Evolutionary conservation across 192 early-diverging fungal species (phyloP), one percentile per base, ranked within the genome.

Genomic region (Coemansia sp.): DNA sequence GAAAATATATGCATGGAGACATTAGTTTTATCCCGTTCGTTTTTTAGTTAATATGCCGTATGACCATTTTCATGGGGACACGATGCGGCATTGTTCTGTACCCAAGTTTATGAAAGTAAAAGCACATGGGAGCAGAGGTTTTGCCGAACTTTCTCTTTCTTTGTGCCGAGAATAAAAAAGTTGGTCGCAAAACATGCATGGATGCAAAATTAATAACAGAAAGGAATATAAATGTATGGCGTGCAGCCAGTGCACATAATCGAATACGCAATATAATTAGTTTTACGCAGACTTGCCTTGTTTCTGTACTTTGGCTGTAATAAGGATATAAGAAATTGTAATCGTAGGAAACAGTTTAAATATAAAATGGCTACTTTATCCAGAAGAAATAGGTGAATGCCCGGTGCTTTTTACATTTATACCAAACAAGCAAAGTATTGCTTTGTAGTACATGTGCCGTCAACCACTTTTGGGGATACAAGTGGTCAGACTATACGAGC

Each of bases 221-320:
- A 50, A 5, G 18, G 8, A 14, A 42, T 11, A 42, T 25, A 42
- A 42, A 59, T 2, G 40, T 8, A 44, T 9, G 58, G 58, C 40
- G 58, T 42, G 24, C 40, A 47, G 17, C 8, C 17, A 18, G 9
- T 59, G 58, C 58, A 59, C 58, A 59, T 46, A 59, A 46, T 59
- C 58, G 58, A 46, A 46, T n/a, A 28, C 26, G 28, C 14, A 26
- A 28, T 3, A 28, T 54, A 11, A 24, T n/a, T 4, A 53, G 50
- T 10, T 18, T 53, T 42, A 12, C 11, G 40, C 4, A 42, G 40
- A n/a, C 40, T 42, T 42, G 15, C 40, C 40, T 42, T 4, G 5
- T 3, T 42, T n/a, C 10, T 11, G 15, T 15, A 15, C 40, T 42
- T 4, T 11, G 15, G 40, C 15, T 42, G 40, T 42, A 42, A 15